These are phyloP conservation scores for Urtica urens DNA, from an alignment of 306 rosid genomes.

Conservation along the genomic window DNA sequence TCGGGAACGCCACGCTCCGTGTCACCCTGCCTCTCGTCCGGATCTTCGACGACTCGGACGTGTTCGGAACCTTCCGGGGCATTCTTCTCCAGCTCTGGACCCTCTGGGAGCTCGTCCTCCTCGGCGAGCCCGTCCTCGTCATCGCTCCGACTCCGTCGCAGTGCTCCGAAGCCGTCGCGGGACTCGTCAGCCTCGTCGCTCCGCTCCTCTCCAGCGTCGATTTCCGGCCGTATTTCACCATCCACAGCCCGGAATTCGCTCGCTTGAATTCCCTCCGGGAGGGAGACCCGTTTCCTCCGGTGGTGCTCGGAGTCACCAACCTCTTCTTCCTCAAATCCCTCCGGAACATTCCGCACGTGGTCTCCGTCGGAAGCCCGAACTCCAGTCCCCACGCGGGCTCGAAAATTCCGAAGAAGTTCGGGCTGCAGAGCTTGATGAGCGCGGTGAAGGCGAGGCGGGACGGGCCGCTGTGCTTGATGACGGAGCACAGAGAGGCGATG, in stretches of 20 bases:
- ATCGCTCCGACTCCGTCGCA: constrained; percentile 95
- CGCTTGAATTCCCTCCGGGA: constrained; percentile 58
- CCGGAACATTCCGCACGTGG: constrained; percentile 53
- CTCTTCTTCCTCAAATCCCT: constrained; percentile 89
- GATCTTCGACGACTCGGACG: constrained; percentile 82
- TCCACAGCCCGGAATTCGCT: constrained; percentile 73
- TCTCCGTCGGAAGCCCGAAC: constrained; percentile 80
- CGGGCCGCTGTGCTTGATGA: constrained; percentile 96
- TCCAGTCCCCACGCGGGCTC: constrained; percentile 36
- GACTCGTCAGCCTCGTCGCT: constrained; percentile 91
- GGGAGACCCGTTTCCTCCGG: constrained; percentile 61
- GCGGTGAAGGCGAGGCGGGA: constrained; percentile 80
- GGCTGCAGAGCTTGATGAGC: constrained; percentile 67
- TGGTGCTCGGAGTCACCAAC: constrained; percentile 87
- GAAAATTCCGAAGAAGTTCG: constrained; percentile 51
- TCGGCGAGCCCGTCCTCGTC: constrained; percentile 85
- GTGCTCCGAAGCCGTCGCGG: constrained; percentile 89
- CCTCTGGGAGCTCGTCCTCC: constrained; percentile 79
- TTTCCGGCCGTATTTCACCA: constrained; percentile 91
- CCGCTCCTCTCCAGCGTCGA: constrained; percentile 83
- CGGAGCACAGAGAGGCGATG: constrained; percentile 90
- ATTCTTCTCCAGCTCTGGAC: constrained; percentile 84
- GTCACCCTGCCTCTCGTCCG: constrained; percentile 83
- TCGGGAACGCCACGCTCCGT: constrained; percentile 75
- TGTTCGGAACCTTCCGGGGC: constrained; percentile 73